Evolutionary conservation across 2,329 filamentous ascomycete species (phyloP).

Genomic region (Macrophomina phaseolina): DNA sequence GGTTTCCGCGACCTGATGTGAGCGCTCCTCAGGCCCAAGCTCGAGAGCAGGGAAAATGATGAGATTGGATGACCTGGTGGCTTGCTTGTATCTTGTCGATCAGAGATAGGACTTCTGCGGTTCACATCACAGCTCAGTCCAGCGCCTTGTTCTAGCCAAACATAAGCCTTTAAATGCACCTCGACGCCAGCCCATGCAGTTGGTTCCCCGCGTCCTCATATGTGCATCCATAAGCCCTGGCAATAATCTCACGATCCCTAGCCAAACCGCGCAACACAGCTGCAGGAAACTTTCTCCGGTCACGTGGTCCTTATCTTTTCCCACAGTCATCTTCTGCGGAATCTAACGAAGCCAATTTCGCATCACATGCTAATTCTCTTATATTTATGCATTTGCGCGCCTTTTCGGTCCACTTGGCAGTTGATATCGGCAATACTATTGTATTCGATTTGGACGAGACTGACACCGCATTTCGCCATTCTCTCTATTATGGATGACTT

Average conservation of each 20-base stretch:
- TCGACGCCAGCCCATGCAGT: not conserved
- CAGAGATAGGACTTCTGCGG: not conserved
- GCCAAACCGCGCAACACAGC: not conserved
- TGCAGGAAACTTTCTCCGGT: not conserved
- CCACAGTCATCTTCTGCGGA: not conserved
- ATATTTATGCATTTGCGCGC: not conserved
- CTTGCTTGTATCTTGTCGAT: not conserved
- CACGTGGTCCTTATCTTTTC: not conserved
- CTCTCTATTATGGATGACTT: constrained; percentile 27
- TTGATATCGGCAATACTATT: no score
- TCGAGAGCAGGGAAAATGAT: not conserved
- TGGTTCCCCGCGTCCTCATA: not conserved
- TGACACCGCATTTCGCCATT: no score
- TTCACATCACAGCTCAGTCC: not conserved
- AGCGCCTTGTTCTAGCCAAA: not conserved
- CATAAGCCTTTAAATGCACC: not conserved
- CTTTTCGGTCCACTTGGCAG: no score
- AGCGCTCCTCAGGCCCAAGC: not conserved
- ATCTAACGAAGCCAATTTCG: not conserved
- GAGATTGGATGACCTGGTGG: not conserved
- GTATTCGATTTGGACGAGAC: no score
- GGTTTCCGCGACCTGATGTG: not conserved
- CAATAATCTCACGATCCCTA: not conserved
- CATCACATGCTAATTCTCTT: not conserved
- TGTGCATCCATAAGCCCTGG: not conserved